Conservation (phyloP, 2,329 filamentous ascomycete species). For the Trichoderma polysporum region DNA sequence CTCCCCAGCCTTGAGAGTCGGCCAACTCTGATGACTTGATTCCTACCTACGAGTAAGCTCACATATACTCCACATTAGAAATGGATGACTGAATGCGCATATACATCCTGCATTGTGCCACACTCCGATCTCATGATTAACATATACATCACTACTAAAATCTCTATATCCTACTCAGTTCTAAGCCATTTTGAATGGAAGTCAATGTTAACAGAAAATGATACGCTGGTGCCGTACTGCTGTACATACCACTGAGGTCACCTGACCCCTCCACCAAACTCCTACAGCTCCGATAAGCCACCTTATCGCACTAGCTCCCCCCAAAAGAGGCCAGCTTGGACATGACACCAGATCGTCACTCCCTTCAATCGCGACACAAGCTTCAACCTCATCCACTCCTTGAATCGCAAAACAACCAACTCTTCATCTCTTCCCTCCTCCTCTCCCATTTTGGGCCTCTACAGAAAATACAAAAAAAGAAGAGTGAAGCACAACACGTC, state of each 20-base stretch:
- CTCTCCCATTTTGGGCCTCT: background rate
- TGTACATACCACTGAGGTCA: background rate
- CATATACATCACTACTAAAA: no score
- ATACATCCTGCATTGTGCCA: no score
- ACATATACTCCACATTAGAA: no score
- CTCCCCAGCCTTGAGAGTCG: no score
- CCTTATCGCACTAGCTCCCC: slow-evolving; percentile 18
- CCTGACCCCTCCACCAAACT: background rate
- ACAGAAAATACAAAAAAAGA: background rate
- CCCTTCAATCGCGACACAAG: background rate
- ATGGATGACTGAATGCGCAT: no score
- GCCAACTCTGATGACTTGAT: no score
- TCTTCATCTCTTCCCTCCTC: background rate
- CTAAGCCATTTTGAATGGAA: no score
- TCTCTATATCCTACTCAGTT: no score
- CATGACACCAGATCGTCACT: background rate
- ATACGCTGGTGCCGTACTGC: background rate
- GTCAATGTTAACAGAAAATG: no score
- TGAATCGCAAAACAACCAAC: background rate
- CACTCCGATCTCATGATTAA: no score
- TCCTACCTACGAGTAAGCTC: no score
- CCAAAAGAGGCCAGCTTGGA: slow-evolving; percentile 21
- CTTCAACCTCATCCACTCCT: background rate
- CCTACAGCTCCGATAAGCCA: slow-evolving; percentile 16
- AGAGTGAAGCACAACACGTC: background rate